phyloP scores from a whole-genome alignment of 352 stramenopile genomes.

The Globisporangium ultimum region DNA sequence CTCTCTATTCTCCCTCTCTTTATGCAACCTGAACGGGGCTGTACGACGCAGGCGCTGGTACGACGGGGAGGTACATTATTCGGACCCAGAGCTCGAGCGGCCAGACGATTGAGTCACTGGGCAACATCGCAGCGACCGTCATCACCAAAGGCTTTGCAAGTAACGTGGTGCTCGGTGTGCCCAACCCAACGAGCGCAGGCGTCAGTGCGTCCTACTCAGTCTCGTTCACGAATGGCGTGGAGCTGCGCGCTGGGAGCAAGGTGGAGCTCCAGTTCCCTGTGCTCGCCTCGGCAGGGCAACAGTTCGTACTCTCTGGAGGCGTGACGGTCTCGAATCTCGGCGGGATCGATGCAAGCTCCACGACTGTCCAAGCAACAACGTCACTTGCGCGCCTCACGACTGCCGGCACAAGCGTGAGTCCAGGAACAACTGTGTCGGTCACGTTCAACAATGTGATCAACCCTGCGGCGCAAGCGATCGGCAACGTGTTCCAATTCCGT shows the following conservation, averaged over 20 bases:
- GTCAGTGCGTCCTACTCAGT: conserved; percentile 27
- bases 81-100: conserved; percentile 25
- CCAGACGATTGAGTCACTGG: conserved; percentile 30
- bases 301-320: conserved; percentile 28
- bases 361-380: conserved; percentile 19
- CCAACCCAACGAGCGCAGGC: conserved; percentile 26
- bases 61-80: conserved; percentile 38
- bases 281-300: conserved; percentile 21
- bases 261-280: conserved; percentile 49
- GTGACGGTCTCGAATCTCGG: conserved; percentile 22
- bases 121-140: conserved; percentile 20
- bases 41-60: conserved; percentile 31
- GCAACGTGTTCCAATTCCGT: conserved; percentile 30
- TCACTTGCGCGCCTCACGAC: conserved; percentile 37
- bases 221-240: conserved; percentile 38
- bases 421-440: conserved; percentile 26
- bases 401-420: conserved; percentile 23
- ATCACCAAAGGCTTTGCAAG: conserved; percentile 28
- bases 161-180: conserved; percentile 21
- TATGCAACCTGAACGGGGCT: no score
- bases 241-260: conserved; percentile 31
- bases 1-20: neutral
- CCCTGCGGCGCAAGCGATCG: conserved; percentile 31
- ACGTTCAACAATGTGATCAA: conserved; percentile 51
- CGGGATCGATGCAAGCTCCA: conserved; percentile 30